Conservation (phyloP, 2,329 filamentous ascomycete genomes). For the Diplodia intermedia region DNA sequence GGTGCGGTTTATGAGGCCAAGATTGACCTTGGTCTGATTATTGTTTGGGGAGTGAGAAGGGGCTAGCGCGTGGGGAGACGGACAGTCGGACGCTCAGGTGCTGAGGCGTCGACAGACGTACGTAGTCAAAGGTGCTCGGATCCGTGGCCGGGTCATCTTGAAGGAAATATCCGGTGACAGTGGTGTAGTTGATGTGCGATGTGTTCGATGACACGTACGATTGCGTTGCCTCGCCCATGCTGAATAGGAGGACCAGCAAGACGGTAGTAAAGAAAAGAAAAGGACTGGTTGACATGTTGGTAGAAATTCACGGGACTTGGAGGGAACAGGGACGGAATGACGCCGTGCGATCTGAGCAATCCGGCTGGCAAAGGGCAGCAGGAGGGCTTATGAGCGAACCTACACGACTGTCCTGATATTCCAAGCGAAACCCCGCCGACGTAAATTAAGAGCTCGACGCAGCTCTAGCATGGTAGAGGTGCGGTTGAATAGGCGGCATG, state of each 20-base stretch:
- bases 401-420: constrained; percentile 25
- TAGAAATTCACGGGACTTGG: not conserved
- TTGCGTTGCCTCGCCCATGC: constrained; percentile 29
- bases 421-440: constrained; percentile 21
- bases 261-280: constrained; percentile 30
- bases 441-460: constrained; percentile 12
- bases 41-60: not conserved
- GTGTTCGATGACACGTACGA: constrained; percentile 20
- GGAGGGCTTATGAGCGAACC: constrained; percentile 20
- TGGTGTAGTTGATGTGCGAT: constrained; percentile 64
- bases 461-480: constrained; percentile 17
- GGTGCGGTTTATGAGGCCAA: constrained; percentile 68
- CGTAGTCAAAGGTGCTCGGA: constrained; percentile 66
- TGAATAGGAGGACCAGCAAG: constrained; percentile 29
- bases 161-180: constrained; percentile 67
- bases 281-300: constrained; percentile 29
- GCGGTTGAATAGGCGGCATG: constrained; percentile 25
- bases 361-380: not conserved
- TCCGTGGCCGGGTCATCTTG: constrained; percentile 67
- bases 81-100: constrained; percentile 38
- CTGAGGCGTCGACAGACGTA: constrained; percentile 40
- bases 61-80: not conserved
- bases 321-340: not conserved
- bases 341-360: not conserved
- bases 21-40: constrained; percentile 64